Base-by-base conservation (phyloP, 2,329 filamentous ascomycete genomes). In the Monilinia polystroma region DNA sequence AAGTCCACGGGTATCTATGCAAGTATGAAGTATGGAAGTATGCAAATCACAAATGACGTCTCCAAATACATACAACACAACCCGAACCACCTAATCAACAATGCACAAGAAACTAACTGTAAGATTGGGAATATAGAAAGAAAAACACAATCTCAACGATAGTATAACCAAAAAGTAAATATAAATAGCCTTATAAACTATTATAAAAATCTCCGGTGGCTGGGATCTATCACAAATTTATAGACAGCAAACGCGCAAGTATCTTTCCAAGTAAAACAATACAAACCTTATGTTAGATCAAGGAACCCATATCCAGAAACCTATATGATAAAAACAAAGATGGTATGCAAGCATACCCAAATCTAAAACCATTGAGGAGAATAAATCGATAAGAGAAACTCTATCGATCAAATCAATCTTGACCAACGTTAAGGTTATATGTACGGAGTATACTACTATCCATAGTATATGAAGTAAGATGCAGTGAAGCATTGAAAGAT, bases 161-260 rank as follows among this genome's bases (percentile, higher is more conserved):
- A 6, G 32, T 35, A 35, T 8, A 5, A 5, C 32, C 5, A 8
- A 35, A 35, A 35, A 5, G 32, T 6, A 35, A 35, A 35, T 35
- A 35, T 35, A 32, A 32, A 32, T 6, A 32, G 6, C 32, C 32
- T 32, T 4, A 32, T 4, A 35, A 35, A 35, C 32, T 20, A 26
- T 7, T 35, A 49, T 23, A 49, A 57, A 57, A 56, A 57, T 64
- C 52, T 56, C 51, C 62, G 62, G 62, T 64, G 62, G 52, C 62
- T 64, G 59, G 59, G 47, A 56, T 59, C 4, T 47, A 41, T 18
- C 26, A 47, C 16, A 47, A 20, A n/a, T 18, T 20, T 11, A 7
- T 5, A 20, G 18, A 23, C 5, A 52, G n/a, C 29, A 62, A 35
- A 62, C 20, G 47, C 6, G 20, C 32, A 35, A 35, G 32, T 7